Evolutionary conservation across 495 filamentous ascomycete genomes (phyloP).

Genomic region (Immersiella caudata): DNA sequence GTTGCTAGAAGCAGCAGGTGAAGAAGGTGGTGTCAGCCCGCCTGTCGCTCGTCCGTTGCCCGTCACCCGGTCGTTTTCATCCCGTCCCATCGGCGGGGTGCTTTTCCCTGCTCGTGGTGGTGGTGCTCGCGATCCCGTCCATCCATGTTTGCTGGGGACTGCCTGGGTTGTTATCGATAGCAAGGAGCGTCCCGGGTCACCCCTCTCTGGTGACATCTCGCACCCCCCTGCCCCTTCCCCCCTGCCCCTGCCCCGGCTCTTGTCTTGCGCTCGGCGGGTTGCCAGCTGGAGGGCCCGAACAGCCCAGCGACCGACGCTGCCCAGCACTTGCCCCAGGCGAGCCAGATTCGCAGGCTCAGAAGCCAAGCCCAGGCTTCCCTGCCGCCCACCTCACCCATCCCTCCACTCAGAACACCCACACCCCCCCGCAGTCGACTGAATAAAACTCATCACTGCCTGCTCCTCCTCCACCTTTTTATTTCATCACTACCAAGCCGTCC

Average conservation of each 20-base stretch:
- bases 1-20: not conserved
- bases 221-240: constrained; percentile 17
- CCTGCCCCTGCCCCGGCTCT: constrained; percentile 11
- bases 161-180: constrained; percentile 22
- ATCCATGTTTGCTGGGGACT: not conserved
- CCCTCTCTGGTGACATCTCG: not conserved
- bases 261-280: constrained; percentile 14
- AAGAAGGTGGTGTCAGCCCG: constrained; percentile 16
- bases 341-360: constrained; percentile 12
- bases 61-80: constrained; percentile 32
- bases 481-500: constrained; percentile 33
- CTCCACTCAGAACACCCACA: constrained; percentile 31
- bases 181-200: not conserved
- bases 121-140: not conserved
- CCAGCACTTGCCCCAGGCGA: constrained; percentile 1
- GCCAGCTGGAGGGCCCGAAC: constrained; percentile 13
- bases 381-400: constrained; percentile 26
- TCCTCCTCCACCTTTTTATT: constrained; percentile 37
- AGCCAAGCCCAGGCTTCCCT: constrained; percentile 27
- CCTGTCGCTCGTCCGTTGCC: not conserved
- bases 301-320: constrained; percentile 8
- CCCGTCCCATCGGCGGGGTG: constrained; percentile 4
- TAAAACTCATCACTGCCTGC: constrained; percentile 42
- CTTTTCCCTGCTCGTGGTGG: constrained; percentile 1
- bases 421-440: constrained; percentile 37